These are phyloP conservation scores for Cystobasidium ongulense DNA, from an alignment of 768 basidiomycete species.

Conservation along the genomic window DNA sequence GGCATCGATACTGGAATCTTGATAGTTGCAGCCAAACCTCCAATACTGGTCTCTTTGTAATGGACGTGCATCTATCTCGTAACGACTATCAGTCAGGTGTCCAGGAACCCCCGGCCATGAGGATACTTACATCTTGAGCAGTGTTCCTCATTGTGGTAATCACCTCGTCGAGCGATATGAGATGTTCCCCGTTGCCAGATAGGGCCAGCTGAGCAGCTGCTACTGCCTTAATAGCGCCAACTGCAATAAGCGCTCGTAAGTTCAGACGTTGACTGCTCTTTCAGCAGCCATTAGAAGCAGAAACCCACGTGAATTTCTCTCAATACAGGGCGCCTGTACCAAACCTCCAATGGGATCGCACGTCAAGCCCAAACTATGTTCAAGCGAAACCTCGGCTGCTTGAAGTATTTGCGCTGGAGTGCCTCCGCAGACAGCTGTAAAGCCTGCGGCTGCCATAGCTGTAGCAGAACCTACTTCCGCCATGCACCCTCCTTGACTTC, in stretches of 20 bases:
- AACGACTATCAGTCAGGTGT: not conserved
- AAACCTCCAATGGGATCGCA: slow-evolving; percentile 65
- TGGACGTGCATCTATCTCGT: slow-evolving; percentile 65
- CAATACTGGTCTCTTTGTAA: slow-evolving; percentile 91
- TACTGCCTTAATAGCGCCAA: slow-evolving; percentile 41
- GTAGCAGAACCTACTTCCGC: slow-evolving; percentile 97
- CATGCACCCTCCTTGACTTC: slow-evolving; percentile 78
- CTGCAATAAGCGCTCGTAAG: slow-evolving; percentile 49
- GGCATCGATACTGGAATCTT: slow-evolving; percentile 29
- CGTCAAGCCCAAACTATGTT: slow-evolving; percentile 60
- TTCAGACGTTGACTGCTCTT: slow-evolving; percentile 47
- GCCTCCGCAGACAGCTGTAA: slow-evolving; percentile 85
- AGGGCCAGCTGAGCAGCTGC: slow-evolving; percentile 86
- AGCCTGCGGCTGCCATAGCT: slow-evolving; percentile 90
- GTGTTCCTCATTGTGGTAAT: slow-evolving; percentile 92
- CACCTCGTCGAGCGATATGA: slow-evolving; percentile 83
- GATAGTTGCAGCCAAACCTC: slow-evolving; percentile 48
- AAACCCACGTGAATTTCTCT: too few relatives aligned
- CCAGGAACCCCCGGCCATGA: too few relatives aligned
- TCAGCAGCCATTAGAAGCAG: not conserved
- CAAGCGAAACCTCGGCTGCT: slow-evolving; percentile 63
- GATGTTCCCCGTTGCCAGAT: slow-evolving; percentile 65
- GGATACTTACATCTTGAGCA: slow-evolving; percentile 52
- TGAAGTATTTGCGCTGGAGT: slow-evolving; percentile 42
- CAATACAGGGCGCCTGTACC: slow-evolving; percentile 88